Evolutionary conservation across 768 basidiomycete species (phyloP).

Genomic region (Pholiota microspora): DNA sequence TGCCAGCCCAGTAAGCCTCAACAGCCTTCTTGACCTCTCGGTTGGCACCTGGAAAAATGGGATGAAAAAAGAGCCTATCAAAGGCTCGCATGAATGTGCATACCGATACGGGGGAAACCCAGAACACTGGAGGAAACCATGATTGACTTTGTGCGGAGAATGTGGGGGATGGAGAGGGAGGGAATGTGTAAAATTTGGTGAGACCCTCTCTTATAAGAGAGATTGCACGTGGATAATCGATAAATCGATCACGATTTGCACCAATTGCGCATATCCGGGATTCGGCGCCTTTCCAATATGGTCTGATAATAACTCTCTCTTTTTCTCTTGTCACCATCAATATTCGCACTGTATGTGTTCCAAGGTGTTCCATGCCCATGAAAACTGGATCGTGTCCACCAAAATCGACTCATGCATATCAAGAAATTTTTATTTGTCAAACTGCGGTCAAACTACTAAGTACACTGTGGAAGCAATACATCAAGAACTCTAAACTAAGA

Average conservation of each 20-base stretch:
- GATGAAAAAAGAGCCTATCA: constrained; percentile 1
- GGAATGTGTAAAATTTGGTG: constrained; percentile 21
- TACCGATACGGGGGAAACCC: constrained; percentile 91
- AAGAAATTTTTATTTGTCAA: not conserved
- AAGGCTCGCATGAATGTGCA: constrained; percentile 14
- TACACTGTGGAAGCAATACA: not conserved
- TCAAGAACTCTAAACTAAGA: not conserved
- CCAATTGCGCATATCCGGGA: constrained; percentile 9
- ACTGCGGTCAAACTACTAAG: not conserved
- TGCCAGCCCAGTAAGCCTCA: constrained; percentile 97
- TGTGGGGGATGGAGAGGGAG: constrained; percentile 23
- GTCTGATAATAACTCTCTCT: constrained; percentile 12
- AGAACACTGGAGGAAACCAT: constrained; percentile 87
- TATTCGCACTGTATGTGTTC: not conserved
- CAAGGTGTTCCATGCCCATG: not conserved
- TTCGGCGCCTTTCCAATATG: constrained; percentile 11
- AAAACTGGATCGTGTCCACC: not conserved
- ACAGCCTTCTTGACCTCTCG: constrained; percentile 98
- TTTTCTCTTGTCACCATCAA: not conserved
- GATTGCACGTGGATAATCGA: constrained; percentile 40
- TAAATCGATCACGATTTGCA: constrained; percentile 28
- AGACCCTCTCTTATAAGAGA: constrained; percentile 29
- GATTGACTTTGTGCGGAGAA: constrained; percentile 21
- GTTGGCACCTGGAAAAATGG: constrained; percentile 64
- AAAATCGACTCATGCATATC: not conserved